Evolutionary conservation across 495 filamentous ascomycete genomes (phyloP).

Genomic region (Neurospora sp.): DNA sequence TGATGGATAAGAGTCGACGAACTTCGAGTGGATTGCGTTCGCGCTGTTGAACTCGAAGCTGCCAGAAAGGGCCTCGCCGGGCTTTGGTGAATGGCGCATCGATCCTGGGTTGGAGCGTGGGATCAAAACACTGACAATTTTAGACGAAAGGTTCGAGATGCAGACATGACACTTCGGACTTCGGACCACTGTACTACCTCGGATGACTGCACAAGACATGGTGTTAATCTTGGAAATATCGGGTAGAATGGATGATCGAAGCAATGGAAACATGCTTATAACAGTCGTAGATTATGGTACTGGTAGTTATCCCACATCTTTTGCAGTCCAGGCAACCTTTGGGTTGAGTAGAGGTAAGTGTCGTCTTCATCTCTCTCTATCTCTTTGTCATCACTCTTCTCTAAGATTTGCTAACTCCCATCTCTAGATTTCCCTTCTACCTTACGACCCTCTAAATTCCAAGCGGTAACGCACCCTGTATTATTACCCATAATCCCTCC

Average conservation of each 20-base stretch:
- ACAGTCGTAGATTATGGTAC: too few relatives aligned
- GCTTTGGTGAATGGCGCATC: not conserved
- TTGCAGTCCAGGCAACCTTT: not conserved
- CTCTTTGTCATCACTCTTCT: not conserved
- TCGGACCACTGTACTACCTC: not conserved
- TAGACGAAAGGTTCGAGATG: not conserved
- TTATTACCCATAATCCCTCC: not conserved
- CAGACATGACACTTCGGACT: not conserved
- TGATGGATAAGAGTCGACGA: not conserved
- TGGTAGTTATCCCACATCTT: too few relatives aligned
- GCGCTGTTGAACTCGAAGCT: not conserved
- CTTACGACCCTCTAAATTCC: not conserved
- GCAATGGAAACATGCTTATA: not conserved
- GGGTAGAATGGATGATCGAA: too few relatives aligned
- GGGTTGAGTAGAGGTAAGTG: not conserved
- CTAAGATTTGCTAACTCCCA: not conserved
- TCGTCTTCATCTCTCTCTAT: not conserved
- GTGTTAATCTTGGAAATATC: not conserved
- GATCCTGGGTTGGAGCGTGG: not conserved
- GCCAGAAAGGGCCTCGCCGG: not conserved
- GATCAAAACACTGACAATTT: not conserved
- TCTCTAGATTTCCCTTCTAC: not conserved
- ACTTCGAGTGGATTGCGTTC: too few relatives aligned
- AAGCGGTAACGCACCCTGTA: not conserved
- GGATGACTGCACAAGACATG: not conserved